Percentiles rank a stretch among this genome's conserved stretches.
phyloP scores from a whole-genome alignment of 2,329 filamentous ascomycete genomes.

The Aspergillus ibericus region DNA sequence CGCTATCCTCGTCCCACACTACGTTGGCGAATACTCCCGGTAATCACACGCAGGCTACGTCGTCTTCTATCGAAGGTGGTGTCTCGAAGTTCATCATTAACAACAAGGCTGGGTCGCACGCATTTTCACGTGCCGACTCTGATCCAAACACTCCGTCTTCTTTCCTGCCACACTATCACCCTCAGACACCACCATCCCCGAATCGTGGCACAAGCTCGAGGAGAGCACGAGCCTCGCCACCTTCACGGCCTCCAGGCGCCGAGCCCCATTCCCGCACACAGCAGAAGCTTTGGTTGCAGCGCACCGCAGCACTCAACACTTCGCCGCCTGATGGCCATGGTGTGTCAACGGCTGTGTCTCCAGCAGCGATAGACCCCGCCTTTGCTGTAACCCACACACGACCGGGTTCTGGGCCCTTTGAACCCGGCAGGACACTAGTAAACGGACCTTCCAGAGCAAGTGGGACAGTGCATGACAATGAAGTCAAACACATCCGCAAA shows the following conservation, averaged over 20 bases:
- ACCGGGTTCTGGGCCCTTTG: conserved; percentile 30
- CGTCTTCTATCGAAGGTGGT: conserved; percentile 50
- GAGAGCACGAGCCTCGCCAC: conserved; percentile 35
- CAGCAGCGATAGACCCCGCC: conserved; percentile 38
- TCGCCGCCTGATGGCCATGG: conserved; percentile 45
- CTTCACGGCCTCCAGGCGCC: conserved; percentile 35
- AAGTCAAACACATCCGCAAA: conserved; percentile 43
- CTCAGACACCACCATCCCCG: conserved; percentile 47
- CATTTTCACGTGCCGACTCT: conserved; percentile 42
- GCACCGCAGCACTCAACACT: conserved; percentile 46
- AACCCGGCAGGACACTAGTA: conserved; percentile 28
- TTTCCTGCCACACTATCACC: conserved; percentile 50
- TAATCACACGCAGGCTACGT: conserved; percentile 38
- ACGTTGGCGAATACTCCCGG: conserved; percentile 28
- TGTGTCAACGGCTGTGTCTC: conserved; percentile 30
- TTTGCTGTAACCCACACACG: conserved; percentile 33
- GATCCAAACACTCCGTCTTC: conserved; percentile 49
- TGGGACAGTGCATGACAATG: conserved; percentile 31
- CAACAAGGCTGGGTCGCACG: conserved; percentile 30
- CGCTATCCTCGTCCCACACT: conserved; percentile 31
- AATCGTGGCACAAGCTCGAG: conserved; percentile 26
- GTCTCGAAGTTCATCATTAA: conserved; percentile 48
- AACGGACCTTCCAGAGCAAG: conserved; percentile 32
- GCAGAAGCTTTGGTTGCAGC: conserved; percentile 50
- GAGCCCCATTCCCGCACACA: conserved; percentile 48